Conservation (phyloP, 352 stramenopile genomes). For the Pythium pyrilobum region DNA sequence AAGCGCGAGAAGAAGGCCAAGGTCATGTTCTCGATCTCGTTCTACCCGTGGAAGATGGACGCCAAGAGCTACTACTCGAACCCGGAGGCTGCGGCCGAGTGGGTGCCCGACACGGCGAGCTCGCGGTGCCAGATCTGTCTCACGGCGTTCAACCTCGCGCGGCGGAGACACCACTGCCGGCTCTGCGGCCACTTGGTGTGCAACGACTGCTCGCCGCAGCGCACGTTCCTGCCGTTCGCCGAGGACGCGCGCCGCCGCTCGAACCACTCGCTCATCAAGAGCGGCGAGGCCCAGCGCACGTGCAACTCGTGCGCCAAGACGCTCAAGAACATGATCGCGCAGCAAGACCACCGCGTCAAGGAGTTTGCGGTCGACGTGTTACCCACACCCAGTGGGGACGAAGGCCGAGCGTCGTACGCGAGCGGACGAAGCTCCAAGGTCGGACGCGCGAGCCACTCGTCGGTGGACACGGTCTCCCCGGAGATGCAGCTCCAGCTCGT, state of each 20-base stretch:
- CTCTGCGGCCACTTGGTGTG: conserved; percentile 69
- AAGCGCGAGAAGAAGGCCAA: conserved; percentile 21
- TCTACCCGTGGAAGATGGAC: conserved; percentile 76
- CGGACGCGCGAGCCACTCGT: background rate
- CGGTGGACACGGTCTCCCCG: background rate
- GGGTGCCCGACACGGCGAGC: conserved; percentile 64
- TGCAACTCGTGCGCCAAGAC: conserved; percentile 62
- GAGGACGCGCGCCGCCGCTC: conserved; percentile 25
- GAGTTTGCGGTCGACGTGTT: conserved; percentile 25
- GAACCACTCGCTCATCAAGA: conserved; percentile 66
- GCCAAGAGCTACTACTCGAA: conserved; percentile 60
- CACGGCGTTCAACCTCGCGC: conserved; percentile 45
- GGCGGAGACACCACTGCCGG: conserved; percentile 83
- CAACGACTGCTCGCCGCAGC: conserved; percentile 57
- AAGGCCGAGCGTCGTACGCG: background rate
- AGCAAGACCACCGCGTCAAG: conserved; percentile 56
- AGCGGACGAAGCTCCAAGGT: background rate
- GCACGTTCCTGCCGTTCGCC: conserved; percentile 61
- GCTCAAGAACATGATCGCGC: conserved; percentile 51
- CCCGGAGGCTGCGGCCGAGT: conserved; percentile 59
- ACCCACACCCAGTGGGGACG: background rate
- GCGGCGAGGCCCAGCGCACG: conserved; percentile 61
- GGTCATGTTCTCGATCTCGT: conserved; percentile 68
- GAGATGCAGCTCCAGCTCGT: conserved; percentile 4
- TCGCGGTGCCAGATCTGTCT: conserved; percentile 59